Evolutionary conservation across 2,329 filamentous ascomycete genomes (phyloP), one percentile per base, ranked within the genome.

Genomic region (Sclerotinia minor): DNA sequence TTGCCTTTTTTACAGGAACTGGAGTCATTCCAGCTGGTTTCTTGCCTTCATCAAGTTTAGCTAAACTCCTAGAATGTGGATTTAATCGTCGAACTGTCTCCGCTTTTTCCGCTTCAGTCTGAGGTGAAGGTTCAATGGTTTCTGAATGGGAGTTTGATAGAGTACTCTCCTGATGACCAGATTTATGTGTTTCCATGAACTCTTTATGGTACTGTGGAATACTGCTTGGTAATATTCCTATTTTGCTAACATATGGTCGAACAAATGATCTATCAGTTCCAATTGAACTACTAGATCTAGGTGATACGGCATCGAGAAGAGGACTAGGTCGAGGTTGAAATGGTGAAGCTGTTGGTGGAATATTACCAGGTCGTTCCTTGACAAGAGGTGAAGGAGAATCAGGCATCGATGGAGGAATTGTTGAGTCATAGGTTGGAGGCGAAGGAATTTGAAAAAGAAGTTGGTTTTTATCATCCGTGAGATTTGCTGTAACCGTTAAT

Each of bases 221-320:
- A 79, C 93, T 97, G 72, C 92, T 96, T 4, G 95, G 94, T 15
- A 99, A 82, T 60, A 99, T 92, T 70, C 92, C 92, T 64, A 99
- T 92, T 72, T 96, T 97, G 79, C 90, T 96, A 61, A 91, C 73
- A 67, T 77, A 77, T 11, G 76, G 74, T 32, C 75, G 72, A 59
- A 68, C 63, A 32, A 61, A 29, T 57, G 75, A 76, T 70, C 72
- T 72, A 29, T 76, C 75, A 13, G 76, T 77, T 47, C 73, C 73
- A 47, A 74, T 67, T 19, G 75, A 75, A 67, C 73, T 77, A n/a
- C 71, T 71, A 24, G 76, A 77, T 26, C 76, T 73, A 47, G 75
- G 76, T 32, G 76, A 77, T 60, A 77, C 71, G 15, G 73, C 67
- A 65, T 76, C 75, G 9, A 75, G 53, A 11, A 75, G 69, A 24